Conservation (phyloP, 1,284 basidiomycete genomes). For the Athelia psychrophila region DNA sequence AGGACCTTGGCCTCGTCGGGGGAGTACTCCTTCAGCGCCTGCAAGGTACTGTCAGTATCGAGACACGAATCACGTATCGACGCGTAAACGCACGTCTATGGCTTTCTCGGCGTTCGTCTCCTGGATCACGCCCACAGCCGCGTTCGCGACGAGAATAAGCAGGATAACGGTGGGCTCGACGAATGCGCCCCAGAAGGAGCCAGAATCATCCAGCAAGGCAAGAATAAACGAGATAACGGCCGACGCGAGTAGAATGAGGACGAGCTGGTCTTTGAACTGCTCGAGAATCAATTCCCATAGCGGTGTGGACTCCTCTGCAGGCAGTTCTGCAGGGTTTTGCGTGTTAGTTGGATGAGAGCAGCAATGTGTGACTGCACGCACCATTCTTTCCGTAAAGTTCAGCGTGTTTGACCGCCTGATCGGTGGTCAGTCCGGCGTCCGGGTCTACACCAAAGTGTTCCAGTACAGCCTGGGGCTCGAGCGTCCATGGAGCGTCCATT, state of each 20-base stretch:
- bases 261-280: constrained; percentile 97
- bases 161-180: constrained; percentile 93
- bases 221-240: constrained; percentile 90
- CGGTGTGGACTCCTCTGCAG: constrained; percentile 88
- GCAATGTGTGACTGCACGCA: constrained; percentile 30
- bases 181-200: constrained; percentile 76
- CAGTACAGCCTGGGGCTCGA: constrained; percentile 58
- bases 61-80: constrained; percentile 2
- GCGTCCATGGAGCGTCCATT: constrained; percentile 76
- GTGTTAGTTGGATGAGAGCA: neutral
- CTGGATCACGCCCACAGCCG: constrained; percentile 92
- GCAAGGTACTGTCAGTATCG: constrained; percentile 2
- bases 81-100: constrained; percentile 73
- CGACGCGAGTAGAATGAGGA: constrained; percentile 90
- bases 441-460: constrained; percentile 63
- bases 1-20: constrained; percentile 93
- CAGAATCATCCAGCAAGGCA: constrained; percentile 78
- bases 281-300: constrained; percentile 93
- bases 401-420: constrained; percentile 69
- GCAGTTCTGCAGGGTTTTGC: constrained; percentile 66
- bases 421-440: constrained; percentile 50
- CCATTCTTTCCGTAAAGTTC: constrained; percentile 86
- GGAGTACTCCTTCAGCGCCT: constrained; percentile 94
- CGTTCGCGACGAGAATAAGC: constrained; percentile 91
- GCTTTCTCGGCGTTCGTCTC: constrained; percentile 94